Evolutionary conservation across 768 basidiomycete species (phyloP), one percentile per base, ranked within the genome.

Genomic region (Boletus insuetus): DNA sequence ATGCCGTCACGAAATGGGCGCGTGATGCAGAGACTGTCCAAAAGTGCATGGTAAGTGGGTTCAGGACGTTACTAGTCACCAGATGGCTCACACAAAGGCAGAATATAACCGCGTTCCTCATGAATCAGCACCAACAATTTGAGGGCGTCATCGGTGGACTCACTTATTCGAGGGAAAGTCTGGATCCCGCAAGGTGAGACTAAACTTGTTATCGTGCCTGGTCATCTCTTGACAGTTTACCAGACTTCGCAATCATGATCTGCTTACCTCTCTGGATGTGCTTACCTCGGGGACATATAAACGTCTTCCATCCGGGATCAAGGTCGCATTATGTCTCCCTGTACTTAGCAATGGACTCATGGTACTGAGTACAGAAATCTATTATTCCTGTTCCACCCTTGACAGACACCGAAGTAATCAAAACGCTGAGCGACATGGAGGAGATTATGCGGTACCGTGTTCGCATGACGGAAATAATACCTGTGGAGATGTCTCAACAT

Each of bases 171-270:
- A 86, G 82, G 58, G 82, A 89, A 48, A 79, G 80, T 41, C 74
- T 98, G 46, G 86, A 89, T 62, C 80, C 85, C 38, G 88, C 94
- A 37, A 83, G 93, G 94, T 89, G 54, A 58, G 79, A 67, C 22
- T 7, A 10, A 10, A 4, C 45, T 12, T 7, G 8, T 17, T 19
- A 12, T 32, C 20, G 11, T 16, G 20, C 24, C 9, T 44, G 22
- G 4, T 40, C 24, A 20, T 48, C 8, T 41, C 32, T 45, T 55
- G 26, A 59, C 38, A 11, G 12, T 19, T 32, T 6, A 13, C 6
- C 64, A 93, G 95, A 66, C 81, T 94, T 19, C 86, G 95, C 53
- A 98, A 98, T 72, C 93, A 95, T 57, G 96, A 98, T 71, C 76
- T 98, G 22, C 79, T 94, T 5, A 96, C 94, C 1, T 95, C 95